These are phyloP conservation scores for Xylariaceae sp. DNA, from an alignment of 2,329 filamentous ascomycete genomes.

Conservation along the genomic window DNA sequence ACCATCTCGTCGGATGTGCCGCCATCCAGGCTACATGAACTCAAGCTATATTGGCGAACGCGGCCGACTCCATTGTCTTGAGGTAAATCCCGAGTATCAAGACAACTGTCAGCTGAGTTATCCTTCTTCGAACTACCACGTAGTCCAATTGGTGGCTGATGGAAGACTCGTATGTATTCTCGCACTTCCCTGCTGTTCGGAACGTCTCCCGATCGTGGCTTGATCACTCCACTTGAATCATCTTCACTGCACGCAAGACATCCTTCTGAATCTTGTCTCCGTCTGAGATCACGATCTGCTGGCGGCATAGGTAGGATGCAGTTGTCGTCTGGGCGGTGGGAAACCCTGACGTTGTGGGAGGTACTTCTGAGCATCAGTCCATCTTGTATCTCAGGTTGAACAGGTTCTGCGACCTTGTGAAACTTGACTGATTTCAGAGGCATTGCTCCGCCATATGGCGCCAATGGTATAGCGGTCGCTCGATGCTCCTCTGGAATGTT, in stretches of 20 bases:
- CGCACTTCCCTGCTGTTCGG: conserved; percentile 29
- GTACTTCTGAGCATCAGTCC: conserved; percentile 19
- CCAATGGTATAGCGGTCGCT: conserved; percentile 5
- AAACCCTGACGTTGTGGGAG: conserved; percentile 2
- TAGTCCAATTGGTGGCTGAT: conserved; percentile 26
- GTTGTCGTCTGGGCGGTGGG: conserved; percentile 15
- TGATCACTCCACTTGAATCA: conserved; percentile 14
- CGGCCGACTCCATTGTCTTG: conserved; percentile 7
- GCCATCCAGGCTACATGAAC: conserved; percentile 31
- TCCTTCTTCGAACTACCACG: conserved; percentile 26
- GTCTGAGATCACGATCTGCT: conserved; percentile 17
- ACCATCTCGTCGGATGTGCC: conserved; percentile 28
- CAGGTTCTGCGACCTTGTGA: background rate
- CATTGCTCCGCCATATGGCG: conserved; percentile 1
- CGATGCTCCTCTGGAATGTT: conserved; percentile 11
- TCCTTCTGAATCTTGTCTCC: conserved; percentile 5
- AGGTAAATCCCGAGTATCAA: background rate
- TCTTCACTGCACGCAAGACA: conserved; percentile 24
- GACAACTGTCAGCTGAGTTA: background rate
- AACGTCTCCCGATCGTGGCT: conserved; percentile 13
- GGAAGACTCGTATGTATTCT: conserved; percentile 30
- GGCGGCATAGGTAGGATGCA: conserved; percentile 25
- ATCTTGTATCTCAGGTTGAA: conserved; percentile 18
- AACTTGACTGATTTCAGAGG: conserved; percentile 10
- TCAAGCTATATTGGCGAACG: conserved; percentile 17